Evolutionary conservation across 2,329 filamentous ascomycete species (phyloP), one percentile per base, ranked within the genome.

Genomic region (Calonectria pteridis): DNA sequence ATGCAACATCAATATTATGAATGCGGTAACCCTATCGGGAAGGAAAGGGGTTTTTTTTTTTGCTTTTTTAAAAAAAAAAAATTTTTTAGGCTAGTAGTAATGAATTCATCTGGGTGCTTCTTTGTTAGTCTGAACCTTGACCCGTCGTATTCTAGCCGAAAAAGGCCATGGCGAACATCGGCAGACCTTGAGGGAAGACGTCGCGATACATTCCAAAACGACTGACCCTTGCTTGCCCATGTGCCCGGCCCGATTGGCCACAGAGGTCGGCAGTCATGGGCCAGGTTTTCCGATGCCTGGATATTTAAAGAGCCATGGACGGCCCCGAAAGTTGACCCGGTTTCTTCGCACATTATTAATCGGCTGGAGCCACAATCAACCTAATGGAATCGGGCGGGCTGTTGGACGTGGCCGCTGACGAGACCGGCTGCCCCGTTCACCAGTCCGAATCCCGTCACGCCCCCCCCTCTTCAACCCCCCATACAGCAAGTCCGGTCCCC

Each of bases 381-480:
- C 13, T 16, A 31, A 3, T 29, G 13, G n/a, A n/a, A n/a, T 29
- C 29, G 29, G 28, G n/a, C 31, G 33, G 55, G 33, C 7, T 59
- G n/a, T 33, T 59, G n/a, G 16, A 2, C 4, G n/a, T 37, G 20
- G 10, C 55, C 55, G 55, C 55, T 37, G 20, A 9, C 64, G 11
- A n/a, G n/a, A n/a, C n/a, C n/a, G n/a, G n/a, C n/a, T n/a, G n/a
- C n/a, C n/a, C n/a, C n/a, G n/a, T n/a, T n/a, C n/a, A 28, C 6
- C 18, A 11, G 46, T 51, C 67, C 67, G 67, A 69, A 69, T 31
- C 43, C 67, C 67, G 67, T 16, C 43, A 13, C n/a, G n/a, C 43
- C 7, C 23, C 55, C 46, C 29, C 58, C 26, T 29, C 31, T 11
- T 16, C 35, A 37, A 7, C 16, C 6, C 6, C 31, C 16, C 53